Evolutionary conservation across 2,329 filamentous ascomycete genomes (phyloP), one percentile per base, ranked within the genome.

Genomic region (Blastomyces percursus): DNA sequence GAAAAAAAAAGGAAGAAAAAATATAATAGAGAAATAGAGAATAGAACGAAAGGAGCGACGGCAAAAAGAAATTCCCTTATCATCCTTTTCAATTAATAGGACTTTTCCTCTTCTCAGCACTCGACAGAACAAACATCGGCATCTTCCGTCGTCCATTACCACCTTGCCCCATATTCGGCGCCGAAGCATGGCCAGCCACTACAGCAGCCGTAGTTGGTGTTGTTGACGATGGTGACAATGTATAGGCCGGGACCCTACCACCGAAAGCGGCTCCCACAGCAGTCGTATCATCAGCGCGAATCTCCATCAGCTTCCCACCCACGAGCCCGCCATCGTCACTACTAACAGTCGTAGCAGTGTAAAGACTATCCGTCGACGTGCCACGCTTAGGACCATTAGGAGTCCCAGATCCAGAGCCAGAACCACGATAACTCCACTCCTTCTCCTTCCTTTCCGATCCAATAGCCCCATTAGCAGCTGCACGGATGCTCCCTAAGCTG

Each of bases 51-150:
- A 42, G 56, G 24, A 62, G 42, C 35, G 12, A 62, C 24, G 27
- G 24, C 40, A 42, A 42, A 42, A 42, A 54, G 2, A 32, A 3
- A 40, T 8, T 21, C 12, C 9, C 12, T 7, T 3, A 42, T 16
- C 21, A 14, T 19, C 21, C 16, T 5, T 38, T 70, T 79, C 79
- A 87, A 71, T 82, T 83, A 72, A 84, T 76, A 64, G 82, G 79
- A 76, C 84, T 88, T 82, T 91, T 95, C 76, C 91, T 89, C 84
- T 96, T 96, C 80, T 96, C 91, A 66, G 86, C 88, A 74, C 87
- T 92, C 68, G 89, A 92, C 68, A 96, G 83, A 68, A 96, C 88
- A 72, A 96, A 85, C 81, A 91, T 88, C 61, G 91, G 88, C 69
- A 88, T 89, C 80, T 88, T 92, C 77, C 91, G 90, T 76, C 90